These are phyloP conservation scores for Begonia fuchsioides DNA, from an alignment of 306 rosid species.

Conservation along the genomic window DNA sequence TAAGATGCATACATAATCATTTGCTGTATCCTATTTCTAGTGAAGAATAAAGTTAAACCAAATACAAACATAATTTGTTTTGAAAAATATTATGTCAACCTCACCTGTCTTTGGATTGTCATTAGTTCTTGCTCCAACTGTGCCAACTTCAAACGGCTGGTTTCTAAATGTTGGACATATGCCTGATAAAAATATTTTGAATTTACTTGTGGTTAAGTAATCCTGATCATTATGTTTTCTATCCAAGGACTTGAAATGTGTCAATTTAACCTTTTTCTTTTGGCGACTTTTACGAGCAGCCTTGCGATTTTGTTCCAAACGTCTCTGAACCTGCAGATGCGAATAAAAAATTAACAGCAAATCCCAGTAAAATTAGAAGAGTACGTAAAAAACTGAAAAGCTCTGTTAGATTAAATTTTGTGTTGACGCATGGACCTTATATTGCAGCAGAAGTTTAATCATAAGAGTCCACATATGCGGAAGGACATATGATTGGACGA, in stretches of 20 bases:
- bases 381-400: background rate
- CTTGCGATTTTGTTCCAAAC: constrained; percentile 84
- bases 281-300: constrained; percentile 74
- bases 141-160: constrained; percentile 65
- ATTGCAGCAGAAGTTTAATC: too few relatives aligned
- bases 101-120: constrained; percentile 58
- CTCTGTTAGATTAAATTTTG: background rate
- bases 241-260: constrained; percentile 1
- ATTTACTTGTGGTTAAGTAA: background rate
- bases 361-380: background rate
- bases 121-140: constrained; percentile 68
- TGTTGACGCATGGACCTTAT: too few relatives aligned
- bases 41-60: background rate
- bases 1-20: constrained; percentile 9
- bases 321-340: constrained; percentile 33
- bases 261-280: constrained; percentile 51
- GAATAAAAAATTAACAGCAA: constrained; percentile 5
- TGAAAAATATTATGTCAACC: constrained; percentile 1
- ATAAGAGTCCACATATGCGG: too few relatives aligned
- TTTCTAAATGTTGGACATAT: constrained; percentile 81
- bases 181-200: constrained; percentile 29
- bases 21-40: background rate
- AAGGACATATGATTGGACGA: too few relatives aligned
- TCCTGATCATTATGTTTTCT: constrained; percentile 2
- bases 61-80: too few relatives aligned